Conservation (phyloP, 2,329 filamentous ascomycete genomes). For the Neopestalotiopsis sp. region DNA sequence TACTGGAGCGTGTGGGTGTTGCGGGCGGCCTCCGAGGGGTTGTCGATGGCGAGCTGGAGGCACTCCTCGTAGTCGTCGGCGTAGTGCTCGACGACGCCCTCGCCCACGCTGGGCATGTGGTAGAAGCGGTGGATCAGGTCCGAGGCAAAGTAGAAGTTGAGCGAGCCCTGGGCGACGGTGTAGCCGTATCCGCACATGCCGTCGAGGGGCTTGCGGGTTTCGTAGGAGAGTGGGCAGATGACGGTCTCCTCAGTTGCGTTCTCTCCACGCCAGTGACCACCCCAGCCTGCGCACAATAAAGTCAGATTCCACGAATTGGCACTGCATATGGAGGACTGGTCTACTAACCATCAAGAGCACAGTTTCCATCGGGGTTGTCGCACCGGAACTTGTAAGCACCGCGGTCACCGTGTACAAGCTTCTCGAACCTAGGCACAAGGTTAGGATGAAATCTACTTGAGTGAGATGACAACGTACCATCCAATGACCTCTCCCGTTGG, state of each 20-base stretch:
- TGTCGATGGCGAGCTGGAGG: slow-evolving; percentile 54
- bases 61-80: slow-evolving; percentile 63
- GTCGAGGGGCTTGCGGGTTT: slow-evolving; percentile 60
- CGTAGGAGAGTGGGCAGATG: slow-evolving; percentile 69
- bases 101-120: slow-evolving; percentile 66
- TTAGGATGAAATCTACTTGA: too few species aligned
- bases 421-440: slow-evolving; percentile 46
- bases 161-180: slow-evolving; percentile 59
- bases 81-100: slow-evolving; percentile 66
- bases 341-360: slow-evolving; percentile 50
- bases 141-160: slow-evolving; percentile 69
- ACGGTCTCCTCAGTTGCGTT: slow-evolving; percentile 73
- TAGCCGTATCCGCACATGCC: slow-evolving; percentile 69
- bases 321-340: too few species aligned
- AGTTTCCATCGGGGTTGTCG: slow-evolving; percentile 72
- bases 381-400: slow-evolving; percentile 67
- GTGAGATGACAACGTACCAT: slow-evolving; percentile 45
- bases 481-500: slow-evolving; percentile 64
- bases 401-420: slow-evolving; percentile 64
- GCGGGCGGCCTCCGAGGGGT: slow-evolving; percentile 53
- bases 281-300: too few species aligned
- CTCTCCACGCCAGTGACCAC: slow-evolving; percentile 69
- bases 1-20: slow-evolving; percentile 71
- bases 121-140: slow-evolving; percentile 72
- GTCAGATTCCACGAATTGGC: too few species aligned